A percentile compares a stretch with the other conserved stretches of the same genome.
Evolutionary conservation across 805 yeast genomes (phyloP).

Genomic region (Schwanniomyces yamadae): DNA sequence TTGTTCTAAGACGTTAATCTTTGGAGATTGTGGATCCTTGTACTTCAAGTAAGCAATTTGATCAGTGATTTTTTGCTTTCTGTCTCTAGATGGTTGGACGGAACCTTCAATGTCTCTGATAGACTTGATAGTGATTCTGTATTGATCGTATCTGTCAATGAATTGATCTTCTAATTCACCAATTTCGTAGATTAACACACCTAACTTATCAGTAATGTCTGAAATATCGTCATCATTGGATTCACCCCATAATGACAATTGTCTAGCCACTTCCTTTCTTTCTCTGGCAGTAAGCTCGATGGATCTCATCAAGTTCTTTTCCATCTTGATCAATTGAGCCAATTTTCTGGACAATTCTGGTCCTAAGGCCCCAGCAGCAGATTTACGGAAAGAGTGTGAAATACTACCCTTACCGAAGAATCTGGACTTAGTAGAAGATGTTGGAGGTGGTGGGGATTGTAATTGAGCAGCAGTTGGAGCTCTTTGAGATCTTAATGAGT

Average conservation of each 20-base stretch:
- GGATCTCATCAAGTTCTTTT: conserved; percentile 92
- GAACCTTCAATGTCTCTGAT: conserved; percentile 96
- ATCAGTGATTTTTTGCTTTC: conserved; percentile 96
- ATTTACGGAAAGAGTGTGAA: conserved; percentile 69
- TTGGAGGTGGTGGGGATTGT: conserved; percentile 79
- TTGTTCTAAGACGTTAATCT: conserved; percentile 93
- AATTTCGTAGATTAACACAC: conserved; percentile 91
- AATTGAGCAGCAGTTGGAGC: conserved; percentile 83
- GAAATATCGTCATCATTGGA: conserved; percentile 96
- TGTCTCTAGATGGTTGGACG: conserved; percentile 97
- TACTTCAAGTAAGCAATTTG: conserved; percentile 96
- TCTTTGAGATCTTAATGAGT: conserved; percentile 72
- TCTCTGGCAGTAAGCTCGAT: conserved; percentile 91
- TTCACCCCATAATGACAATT: conserved; percentile 96
- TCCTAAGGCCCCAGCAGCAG: conserved; percentile 88
- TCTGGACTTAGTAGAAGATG: conserved; percentile 67
- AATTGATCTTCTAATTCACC: conserved; percentile 98
- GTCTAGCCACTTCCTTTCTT: conserved; percentile 95
- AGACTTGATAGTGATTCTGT: conserved; percentile 91
- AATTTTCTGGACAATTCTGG: conserved; percentile 93
- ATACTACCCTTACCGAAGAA: conserved; percentile 77
- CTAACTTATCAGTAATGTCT: conserved; percentile 95
- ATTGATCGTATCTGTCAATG: conserved; percentile 97
- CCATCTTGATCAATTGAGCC: conserved; percentile 90
- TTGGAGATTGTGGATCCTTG: conserved; percentile 97